Percentiles rank a stretch among this genome's conserved stretches.
Conservation (phyloP, 495 filamentous ascomycete species). For the Lineolata rhizophorae region DNA sequence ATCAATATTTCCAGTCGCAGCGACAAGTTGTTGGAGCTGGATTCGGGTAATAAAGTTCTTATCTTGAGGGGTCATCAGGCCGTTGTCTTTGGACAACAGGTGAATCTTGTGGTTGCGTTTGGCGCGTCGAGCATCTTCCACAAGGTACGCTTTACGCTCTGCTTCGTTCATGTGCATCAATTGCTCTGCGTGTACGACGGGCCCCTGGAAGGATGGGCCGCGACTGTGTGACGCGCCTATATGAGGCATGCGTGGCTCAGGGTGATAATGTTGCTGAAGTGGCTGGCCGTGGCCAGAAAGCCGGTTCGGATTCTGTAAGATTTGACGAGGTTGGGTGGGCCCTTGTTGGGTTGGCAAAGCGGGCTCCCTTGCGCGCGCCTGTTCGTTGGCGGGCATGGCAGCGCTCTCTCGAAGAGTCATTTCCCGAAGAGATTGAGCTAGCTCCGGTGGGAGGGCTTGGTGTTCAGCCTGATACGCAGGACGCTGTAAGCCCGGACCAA, state of each 20-base stretch:
- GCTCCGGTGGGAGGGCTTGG: no score
- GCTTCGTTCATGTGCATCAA: conserved; percentile 58
- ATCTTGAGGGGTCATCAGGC: conserved; percentile 95
- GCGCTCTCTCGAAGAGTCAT: no score
- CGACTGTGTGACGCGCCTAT: conserved; percentile 13
- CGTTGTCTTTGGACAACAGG: conserved; percentile 80
- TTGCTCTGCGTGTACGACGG: conserved; percentile 47
- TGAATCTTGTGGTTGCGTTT: conserved; percentile 98
- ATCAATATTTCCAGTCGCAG: conserved; percentile 67
- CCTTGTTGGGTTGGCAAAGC: conserved; percentile 19
- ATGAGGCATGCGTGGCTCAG: conserved; percentile 7
- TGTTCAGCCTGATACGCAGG: no score
- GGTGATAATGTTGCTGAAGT: conserved; percentile 10
- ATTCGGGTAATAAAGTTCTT: conserved; percentile 99
- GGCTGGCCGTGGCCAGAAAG: conserved; percentile 17
- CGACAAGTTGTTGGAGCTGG: conserved; percentile 86
- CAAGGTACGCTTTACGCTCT: conserved; percentile 51
- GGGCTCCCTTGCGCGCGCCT: no score
- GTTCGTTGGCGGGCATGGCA: no score
- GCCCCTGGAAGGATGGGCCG: conserved; percentile 19
- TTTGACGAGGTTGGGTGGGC: conserved; percentile 22
- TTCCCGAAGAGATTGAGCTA: no score
- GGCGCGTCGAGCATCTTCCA: conserved; percentile 81
- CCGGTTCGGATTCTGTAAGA: conserved; percentile 26
- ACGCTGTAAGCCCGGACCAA: no score